phyloP scores from a whole-genome alignment of 768 basidiomycete species.

The Antrodiella citrinella region DNA sequence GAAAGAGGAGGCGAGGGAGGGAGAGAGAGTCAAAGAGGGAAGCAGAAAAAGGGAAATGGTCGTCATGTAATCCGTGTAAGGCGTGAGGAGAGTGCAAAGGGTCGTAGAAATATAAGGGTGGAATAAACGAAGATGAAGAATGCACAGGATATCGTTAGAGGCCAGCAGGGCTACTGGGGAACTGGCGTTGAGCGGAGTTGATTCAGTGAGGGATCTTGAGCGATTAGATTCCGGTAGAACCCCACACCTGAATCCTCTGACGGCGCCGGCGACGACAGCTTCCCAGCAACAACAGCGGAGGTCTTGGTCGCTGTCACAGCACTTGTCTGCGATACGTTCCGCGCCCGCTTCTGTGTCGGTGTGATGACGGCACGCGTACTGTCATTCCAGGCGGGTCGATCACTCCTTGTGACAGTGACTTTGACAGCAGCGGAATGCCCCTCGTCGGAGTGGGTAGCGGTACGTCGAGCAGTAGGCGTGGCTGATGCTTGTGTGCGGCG shows the following conservation, averaged over 20 bases:
- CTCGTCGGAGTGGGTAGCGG: constrained; percentile 46
- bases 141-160: constrained; percentile 9
- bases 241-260: constrained; percentile 80
- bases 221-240: constrained; percentile 74
- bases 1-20: constrained; percentile 6
- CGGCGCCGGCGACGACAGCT: constrained; percentile 62
- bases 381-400: constrained; percentile 55
- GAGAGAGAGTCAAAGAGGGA: constrained; percentile 15
- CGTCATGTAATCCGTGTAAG: constrained; percentile 18
- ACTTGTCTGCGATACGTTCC: constrained; percentile 70
- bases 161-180: constrained; percentile 17
- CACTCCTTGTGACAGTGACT: constrained; percentile 66
- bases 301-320: constrained; percentile 35
- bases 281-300: constrained; percentile 13
- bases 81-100: constrained; percentile 1
- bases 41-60: constrained; percentile 13
- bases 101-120: neutral
- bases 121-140: constrained; percentile 15
- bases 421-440: constrained; percentile 45
- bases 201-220: constrained; percentile 64
- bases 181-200: constrained; percentile 7
- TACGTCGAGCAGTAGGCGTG: constrained; percentile 31
- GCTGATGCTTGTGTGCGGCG: constrained; percentile 43
- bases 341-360: constrained; percentile 45
- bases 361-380: constrained; percentile 40